Percentiles rank a stretch among this genome's conserved stretches.
phyloP scores from a whole-genome alignment of 2,329 filamentous ascomycete genomes.

The Claviceps sp. region DNA sequence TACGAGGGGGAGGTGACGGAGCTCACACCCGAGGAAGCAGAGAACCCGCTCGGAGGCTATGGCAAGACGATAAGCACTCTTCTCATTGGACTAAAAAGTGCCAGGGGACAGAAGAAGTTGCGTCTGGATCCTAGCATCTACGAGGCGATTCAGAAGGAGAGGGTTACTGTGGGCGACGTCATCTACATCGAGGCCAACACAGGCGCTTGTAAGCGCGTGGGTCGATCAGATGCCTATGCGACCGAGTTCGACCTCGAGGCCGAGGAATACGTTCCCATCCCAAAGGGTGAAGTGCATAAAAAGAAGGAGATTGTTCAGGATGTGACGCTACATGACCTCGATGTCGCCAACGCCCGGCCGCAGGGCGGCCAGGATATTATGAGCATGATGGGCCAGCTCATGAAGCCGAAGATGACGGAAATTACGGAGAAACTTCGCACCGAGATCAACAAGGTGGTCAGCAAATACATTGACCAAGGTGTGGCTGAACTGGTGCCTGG shows the following conservation, averaged over 20 bases:
- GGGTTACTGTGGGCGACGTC: slow-evolving; percentile 89
- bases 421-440: slow-evolving; percentile 92
- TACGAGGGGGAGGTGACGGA: slow-evolving; percentile 98
- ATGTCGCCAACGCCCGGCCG: slow-evolving; percentile 87
- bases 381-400: slow-evolving; percentile 99
- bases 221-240: slow-evolving; percentile 88
- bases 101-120: slow-evolving; percentile 94
- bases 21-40: slow-evolving; percentile 91
- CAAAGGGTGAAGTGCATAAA: slow-evolving; percentile 98
- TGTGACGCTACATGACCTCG: slow-evolving; percentile 90
- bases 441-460: slow-evolving; percentile 99
- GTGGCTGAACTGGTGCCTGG: slow-evolving; percentile 96
- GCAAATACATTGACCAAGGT: slow-evolving; percentile 96
- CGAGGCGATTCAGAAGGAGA: slow-evolving; percentile 97
- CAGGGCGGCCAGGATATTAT: slow-evolving; percentile 98
- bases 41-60: slow-evolving; percentile 93
- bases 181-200: slow-evolving; percentile 99
- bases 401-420: slow-evolving; percentile 99
- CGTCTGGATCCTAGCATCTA: slow-evolving; percentile 96
- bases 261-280: slow-evolving; percentile 96
- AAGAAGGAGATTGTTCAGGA: slow-evolving; percentile 99
- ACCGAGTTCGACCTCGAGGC: slow-evolving; percentile 98
- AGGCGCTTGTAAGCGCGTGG: slow-evolving; percentile 92
- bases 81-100: slow-evolving; percentile 86
- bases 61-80: slow-evolving; percentile 95